Base-by-base conservation (phyloP, 2,329 filamentous ascomycete genomes). In the Curvularia spicifera region DNA sequence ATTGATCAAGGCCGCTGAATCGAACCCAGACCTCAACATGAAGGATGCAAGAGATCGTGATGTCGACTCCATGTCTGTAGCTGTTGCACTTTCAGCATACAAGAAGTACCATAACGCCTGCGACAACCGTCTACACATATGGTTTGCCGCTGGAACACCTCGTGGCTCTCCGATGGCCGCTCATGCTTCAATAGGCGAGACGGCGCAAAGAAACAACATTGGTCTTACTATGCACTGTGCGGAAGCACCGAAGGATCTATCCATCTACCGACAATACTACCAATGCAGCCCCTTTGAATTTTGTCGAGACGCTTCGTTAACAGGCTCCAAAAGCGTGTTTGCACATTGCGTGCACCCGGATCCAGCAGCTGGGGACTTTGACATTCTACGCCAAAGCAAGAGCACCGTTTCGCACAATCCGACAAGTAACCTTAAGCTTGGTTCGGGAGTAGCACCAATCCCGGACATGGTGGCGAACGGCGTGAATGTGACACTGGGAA, bases 201-300 rank as follows among this genome's bases (percentile, higher is more conserved):
- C 79, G 12, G 81, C 78, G 31, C 61, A 59, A 5, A 64, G 71
- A 15, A 78, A 78, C 49, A 68, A 68, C 20, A 80, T 83, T 37
- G 78, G 79, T 0, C 61, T 83, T 29, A 83, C 79, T 3, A 81
- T 81, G 78, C 80, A 81, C 66, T 80, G 78, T 59, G 79, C 78
- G 15, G 80, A 82, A 65, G 78, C 73, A 15, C 73, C 78, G 3
- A 74, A 72, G 46, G 79, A 80, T 59, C 72, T 75, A 6, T 54
- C 65, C 18, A 78, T 79, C 51, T 78, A 73, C 57, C 67, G 70
- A 24, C 68, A 75, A 9, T 72, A 71, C 53, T 82, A 81, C 63
- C 68, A 64, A 13, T 72, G 73, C 49, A 79, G 76, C 2, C 81
- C 81, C 4, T 49, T 68, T 22, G 46, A 69, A 10, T 67, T 70